Conservation (phyloP, 2,329 filamentous ascomycete genomes). For the Fusarium metavorans region DNA sequence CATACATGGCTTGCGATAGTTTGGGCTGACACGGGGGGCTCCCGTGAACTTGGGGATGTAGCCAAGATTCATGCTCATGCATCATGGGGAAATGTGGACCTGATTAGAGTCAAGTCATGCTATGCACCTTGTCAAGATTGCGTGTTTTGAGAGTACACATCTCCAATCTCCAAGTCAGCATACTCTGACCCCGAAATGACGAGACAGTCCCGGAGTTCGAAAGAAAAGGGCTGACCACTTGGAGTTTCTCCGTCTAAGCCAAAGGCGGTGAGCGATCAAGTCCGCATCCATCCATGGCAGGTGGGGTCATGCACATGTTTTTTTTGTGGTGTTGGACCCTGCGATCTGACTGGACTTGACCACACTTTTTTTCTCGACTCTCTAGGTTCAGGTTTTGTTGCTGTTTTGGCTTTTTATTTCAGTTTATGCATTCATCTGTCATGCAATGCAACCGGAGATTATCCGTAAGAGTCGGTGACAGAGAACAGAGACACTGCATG, state of each 20-base stretch:
- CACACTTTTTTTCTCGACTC: conserved; percentile 8
- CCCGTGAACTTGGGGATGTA: background rate
- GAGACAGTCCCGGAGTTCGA: background rate
- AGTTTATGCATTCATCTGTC: background rate
- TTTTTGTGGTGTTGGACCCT: conserved; percentile 38
- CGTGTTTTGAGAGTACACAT: background rate
- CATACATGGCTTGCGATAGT: background rate
- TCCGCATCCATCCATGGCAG: conserved; percentile 1
- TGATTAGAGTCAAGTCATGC: background rate
- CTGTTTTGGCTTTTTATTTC: conserved; percentile 6
- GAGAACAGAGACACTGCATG: background rate
- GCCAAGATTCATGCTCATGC: background rate
- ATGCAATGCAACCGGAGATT: background rate
- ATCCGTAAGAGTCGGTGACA: background rate
- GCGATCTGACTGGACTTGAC: conserved; percentile 35
- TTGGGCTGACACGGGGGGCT: background rate
- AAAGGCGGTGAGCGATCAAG: conserved; percentile 34
- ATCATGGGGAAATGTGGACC: background rate
- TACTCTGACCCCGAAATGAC: conserved; percentile 2
- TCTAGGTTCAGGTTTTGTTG: conserved; percentile 8
- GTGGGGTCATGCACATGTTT: conserved; percentile 19
- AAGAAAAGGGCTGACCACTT: conserved; percentile 2
- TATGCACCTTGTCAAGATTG: background rate
- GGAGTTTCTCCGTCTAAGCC: conserved; percentile 30
- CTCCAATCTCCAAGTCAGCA: background rate